Evolutionary conservation across 2,329 filamentous ascomycete species (phyloP), one percentile per base, ranked within the genome.

Genomic region (Ophiocordyceps polyrhachis-furcata): DNA sequence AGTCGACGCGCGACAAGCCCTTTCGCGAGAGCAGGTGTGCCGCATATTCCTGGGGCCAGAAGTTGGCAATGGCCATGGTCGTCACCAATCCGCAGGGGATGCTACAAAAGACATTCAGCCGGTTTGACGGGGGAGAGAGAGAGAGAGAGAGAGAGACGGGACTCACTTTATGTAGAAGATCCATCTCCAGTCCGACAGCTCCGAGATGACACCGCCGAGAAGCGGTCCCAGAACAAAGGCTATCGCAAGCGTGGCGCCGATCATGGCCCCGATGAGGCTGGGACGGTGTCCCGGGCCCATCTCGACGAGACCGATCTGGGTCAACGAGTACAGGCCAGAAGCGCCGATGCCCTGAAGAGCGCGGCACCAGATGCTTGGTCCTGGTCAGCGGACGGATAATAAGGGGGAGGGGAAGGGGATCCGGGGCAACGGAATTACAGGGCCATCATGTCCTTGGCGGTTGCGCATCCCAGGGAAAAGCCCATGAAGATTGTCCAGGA

Each of bases 151-250:
- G n/a, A 2, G 29, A 15, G 19, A 21, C 43, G 15, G 15, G 9
- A 50, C 67, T 41, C 58, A 76, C 73, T 79, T 79, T 55, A 78
- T 70, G 55, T 72, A 71, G 55, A 79, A 79, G 37, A 79, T 64
- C 63, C 73, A 75, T 43, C 70, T 63, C 75, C 75, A 79, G 40
- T 62, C 65, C 17, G 66, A 65, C 2, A 64, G 58, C n/a, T 69
- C 62, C 1, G 71, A 68, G 20, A 79, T 70, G 3, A 67, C 59
- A 2, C 74, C 75, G 5, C 74, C 75, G 4, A 79, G 57, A 2
- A 79, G 56, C 1, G 75, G 73, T 0, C 75, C 75, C 1, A 79
- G 60, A 4, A 79, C 66, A 49, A 76, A 76, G 0, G 74, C 70
- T 13, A 73, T 58, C 2, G 73, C 71, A 5, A 77, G 64, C 2